Evolutionary conservation across 768 basidiomycete species (phyloP), one percentile per base, ranked within the genome.

Genomic region (Floccularia luteovirens): DNA sequence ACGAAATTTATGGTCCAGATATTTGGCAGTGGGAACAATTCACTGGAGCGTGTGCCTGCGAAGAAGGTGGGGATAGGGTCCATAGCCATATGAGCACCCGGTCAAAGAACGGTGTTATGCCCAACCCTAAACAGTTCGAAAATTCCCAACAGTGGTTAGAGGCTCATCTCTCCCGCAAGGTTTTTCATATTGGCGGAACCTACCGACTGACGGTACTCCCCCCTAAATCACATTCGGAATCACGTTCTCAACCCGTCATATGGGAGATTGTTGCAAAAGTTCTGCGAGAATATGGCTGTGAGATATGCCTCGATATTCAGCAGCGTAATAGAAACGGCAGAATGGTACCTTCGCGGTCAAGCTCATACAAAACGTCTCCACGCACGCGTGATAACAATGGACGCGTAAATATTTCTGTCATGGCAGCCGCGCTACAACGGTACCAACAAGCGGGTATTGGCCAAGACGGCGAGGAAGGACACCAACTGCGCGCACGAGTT

Each of bases 21-120:
- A 58, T 76, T 6, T 74, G 70, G 52, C 62, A 69, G 33, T 78
- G 75, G 75, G 69, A 70, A 31, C 67, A 72, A 40, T 69, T 74
- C 39, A 64, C 60, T 34, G 63, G 72, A 1, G 62, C 69, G 12
- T 78, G 76, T 49, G 58, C 58, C n/a, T 77, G 75, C 50, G 37
- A 53, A 51, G 21, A 33, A 31, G 16, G 38, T 33, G 45, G 24
- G 20, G 23, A 28, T n/a, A 34, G 6, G 54, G 52, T 36, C 24
- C 41, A 17, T 43, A 48, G 20, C 43, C 30, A 12, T 43, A 23
- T 11, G 31, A 31, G 24, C 12, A 44, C 19, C 36, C 17, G 27
- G 11, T 40, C 35, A 31, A 31, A 33, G 24, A 45, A 17, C 36
- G 35, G 30, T 19, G 24, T 32, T 22, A 17, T 27, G n/a, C 52